These are phyloP conservation scores for Suillus cothurnatus DNA, from an alignment of 768 basidiomycete species.

Conservation along the genomic window DNA sequence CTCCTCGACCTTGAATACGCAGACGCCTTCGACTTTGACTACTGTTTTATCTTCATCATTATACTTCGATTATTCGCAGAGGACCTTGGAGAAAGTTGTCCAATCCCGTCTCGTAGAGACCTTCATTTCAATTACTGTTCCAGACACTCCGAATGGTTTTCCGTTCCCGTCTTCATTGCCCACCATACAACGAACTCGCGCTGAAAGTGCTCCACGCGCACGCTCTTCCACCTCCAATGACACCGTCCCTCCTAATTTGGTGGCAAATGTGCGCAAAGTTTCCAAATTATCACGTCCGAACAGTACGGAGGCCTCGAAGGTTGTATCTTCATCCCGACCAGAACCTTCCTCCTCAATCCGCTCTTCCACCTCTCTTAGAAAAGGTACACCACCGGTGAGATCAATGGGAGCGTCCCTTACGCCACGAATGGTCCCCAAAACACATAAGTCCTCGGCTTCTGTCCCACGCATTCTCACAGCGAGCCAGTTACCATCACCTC, in stretches of 20 bases:
- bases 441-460: slow-evolving; percentile 27
- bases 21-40: background rate
- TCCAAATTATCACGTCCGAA: slow-evolving; percentile 17
- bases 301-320: slow-evolving; percentile 22
- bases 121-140: slow-evolving; percentile 61
- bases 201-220: slow-evolving; percentile 29
- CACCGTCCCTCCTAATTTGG: background rate
- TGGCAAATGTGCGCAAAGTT: slow-evolving; percentile 18
- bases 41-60: slow-evolving; percentile 33
- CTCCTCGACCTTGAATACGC: background rate
- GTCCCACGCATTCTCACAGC: slow-evolving; percentile 26
- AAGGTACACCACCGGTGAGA: slow-evolving; percentile 19
- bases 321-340: slow-evolving; percentile 9
- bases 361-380: slow-evolving; percentile 18
- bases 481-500: slow-evolving; percentile 25
- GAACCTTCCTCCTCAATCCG: slow-evolving; percentile 15
- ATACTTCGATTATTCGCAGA: slow-evolving; percentile 66
- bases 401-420: slow-evolving; percentile 17
- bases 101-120: slow-evolving; percentile 77
- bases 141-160: slow-evolving; percentile 20
- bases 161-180: slow-evolving; percentile 25
- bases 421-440: slow-evolving; percentile 17
- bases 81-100: slow-evolving; percentile 68
- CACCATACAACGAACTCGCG: slow-evolving; percentile 26
- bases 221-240: slow-evolving; percentile 5